Evolutionary conservation across 2,329 filamentous ascomycete genomes (phyloP).

Genomic region (Fusarium chaquense): DNA sequence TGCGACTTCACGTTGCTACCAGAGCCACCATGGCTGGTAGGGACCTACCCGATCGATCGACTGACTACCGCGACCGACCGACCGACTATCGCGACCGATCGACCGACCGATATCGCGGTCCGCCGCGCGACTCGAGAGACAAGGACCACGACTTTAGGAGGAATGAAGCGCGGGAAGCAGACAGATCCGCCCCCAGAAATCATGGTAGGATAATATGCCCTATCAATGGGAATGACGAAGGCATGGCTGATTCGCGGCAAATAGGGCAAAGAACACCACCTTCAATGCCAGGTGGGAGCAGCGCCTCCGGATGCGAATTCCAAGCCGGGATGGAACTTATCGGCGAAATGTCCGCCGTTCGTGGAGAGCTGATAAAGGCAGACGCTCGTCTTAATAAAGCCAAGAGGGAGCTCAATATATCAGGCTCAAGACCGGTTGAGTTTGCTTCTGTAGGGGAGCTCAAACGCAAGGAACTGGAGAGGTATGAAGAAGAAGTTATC

Average conservation of each 20-base stretch:
- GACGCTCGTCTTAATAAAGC: constrained; percentile 35
- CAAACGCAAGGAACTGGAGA: constrained; percentile 31
- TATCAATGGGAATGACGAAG: neutral
- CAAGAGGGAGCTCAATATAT: constrained; percentile 26
- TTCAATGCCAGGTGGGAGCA: neutral
- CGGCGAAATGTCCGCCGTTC: constrained; percentile 41
- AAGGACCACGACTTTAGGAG: constrained; percentile 15
- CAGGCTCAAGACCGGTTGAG: constrained; percentile 36
- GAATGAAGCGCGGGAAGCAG: constrained; percentile 13
- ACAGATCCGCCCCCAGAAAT: constrained; percentile 10
- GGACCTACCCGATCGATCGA: constrained; percentile 24
- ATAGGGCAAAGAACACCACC: constrained; percentile 13
- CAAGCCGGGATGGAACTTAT: constrained; percentile 39
- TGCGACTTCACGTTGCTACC: constrained; percentile 5
- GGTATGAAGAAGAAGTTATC: constrained; percentile 15
- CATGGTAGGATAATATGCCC: constrained; percentile 29
- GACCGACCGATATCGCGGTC: constrained; percentile 18
- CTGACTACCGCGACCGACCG: constrained; percentile 16
- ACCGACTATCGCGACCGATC: constrained; percentile 27
- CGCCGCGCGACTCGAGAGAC: constrained; percentile 11
- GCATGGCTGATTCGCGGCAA: constrained; percentile 6
- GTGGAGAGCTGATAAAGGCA: constrained; percentile 31
- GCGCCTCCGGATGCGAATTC: neutral
- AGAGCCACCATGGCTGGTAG: constrained; percentile 43
- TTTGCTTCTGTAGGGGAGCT: constrained; percentile 39